Evolutionary conservation across 495 filamentous ascomycete genomes (phyloP).

Genomic region (Penicillium arizonense): DNA sequence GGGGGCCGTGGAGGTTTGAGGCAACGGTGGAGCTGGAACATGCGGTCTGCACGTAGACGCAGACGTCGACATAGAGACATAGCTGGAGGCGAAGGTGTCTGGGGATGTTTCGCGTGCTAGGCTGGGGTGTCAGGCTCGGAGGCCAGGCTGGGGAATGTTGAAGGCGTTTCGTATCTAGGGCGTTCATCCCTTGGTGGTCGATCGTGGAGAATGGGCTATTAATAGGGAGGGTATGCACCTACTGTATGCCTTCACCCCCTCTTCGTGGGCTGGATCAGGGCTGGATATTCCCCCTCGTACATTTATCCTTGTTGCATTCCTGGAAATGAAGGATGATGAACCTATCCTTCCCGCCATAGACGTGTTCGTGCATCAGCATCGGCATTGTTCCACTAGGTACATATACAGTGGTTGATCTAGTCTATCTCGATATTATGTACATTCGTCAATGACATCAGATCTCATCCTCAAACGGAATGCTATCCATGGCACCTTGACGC

Average conservation of each 20-base stretch:
- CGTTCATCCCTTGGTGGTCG: neutral
- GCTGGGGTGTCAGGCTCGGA: neutral
- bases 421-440: neutral
- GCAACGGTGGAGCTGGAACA: neutral
- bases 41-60: neutral
- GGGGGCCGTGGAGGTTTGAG: neutral
- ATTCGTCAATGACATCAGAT: slow-evolving; percentile 30
- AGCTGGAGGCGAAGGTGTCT: neutral
- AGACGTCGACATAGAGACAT: no score
- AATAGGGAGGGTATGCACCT: neutral
- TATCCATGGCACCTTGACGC: slow-evolving; percentile 75
- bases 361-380: neutral
- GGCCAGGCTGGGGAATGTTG: neutral
- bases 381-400: neutral
- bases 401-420: neutral
- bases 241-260: neutral
- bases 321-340: neutral
- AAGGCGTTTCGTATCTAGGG: neutral
- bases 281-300: neutral
- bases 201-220: slow-evolving; percentile 2
- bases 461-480: slow-evolving; percentile 88
- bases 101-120: neutral
- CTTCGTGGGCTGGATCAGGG: slow-evolving; percentile 2
- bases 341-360: neutral
- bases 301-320: slow-evolving; percentile 1